phyloP scores from a whole-genome alignment of 768 basidiomycete species.

The Auricularia sp. region DNA sequence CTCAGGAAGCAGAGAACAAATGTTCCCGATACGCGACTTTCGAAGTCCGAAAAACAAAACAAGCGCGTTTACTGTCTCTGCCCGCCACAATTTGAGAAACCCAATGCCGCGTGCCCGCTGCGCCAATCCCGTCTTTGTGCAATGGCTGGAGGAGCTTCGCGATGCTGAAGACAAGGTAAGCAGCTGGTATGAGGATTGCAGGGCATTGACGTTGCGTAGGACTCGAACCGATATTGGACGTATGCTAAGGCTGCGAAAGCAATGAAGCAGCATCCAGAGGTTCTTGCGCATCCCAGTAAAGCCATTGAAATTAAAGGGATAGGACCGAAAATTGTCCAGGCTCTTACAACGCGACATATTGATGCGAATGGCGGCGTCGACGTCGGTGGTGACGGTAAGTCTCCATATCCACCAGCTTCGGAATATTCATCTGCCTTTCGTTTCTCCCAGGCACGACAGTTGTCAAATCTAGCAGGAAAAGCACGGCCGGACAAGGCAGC shows the following conservation, averaged over 20 bases:
- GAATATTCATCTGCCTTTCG: too few relatives aligned
- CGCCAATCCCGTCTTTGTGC: slow-evolving; percentile 3
- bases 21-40: too few relatives aligned
- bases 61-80: background rate
- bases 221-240: background rate
- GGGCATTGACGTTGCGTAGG: background rate
- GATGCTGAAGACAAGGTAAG: background rate
- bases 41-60: background rate
- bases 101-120: slow-evolving; percentile 1
- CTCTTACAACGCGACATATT: background rate
- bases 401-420: too few relatives aligned
- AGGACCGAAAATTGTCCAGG: background rate
- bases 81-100: background rate
- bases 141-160: background rate
- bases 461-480: background rate
- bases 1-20: too few relatives aligned
- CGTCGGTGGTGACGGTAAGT: slow-evolving; percentile 1
- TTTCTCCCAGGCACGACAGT: too few relatives aligned
- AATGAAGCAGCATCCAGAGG: background rate
- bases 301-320: background rate
- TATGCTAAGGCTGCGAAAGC: background rate
- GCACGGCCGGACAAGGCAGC: too few relatives aligned
- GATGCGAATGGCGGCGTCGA: background rate
- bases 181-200: background rate
- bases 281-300: background rate